phyloP scores from a whole-genome alignment of 768 basidiomycete genomes.

The Melanogaster broomeanus region DNA sequence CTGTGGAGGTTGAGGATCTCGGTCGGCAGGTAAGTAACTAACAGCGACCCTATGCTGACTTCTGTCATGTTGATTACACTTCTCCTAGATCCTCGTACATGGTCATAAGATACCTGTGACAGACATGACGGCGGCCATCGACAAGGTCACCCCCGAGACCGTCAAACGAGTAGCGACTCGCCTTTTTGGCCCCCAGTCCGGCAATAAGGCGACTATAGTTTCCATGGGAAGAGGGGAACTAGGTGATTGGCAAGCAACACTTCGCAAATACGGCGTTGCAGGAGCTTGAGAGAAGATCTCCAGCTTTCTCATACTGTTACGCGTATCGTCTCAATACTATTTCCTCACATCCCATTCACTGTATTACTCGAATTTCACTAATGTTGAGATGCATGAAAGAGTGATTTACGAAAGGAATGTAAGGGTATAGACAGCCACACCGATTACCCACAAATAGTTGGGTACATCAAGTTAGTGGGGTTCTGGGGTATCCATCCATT shows the following conservation, averaged over 20 bases:
- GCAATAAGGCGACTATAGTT: conserved; percentile 75
- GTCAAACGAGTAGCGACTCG: conserved; percentile 75
- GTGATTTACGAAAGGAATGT: background rate
- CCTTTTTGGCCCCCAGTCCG: conserved; percentile 66
- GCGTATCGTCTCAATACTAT: background rate
- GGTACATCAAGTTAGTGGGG: conserved; percentile 52
- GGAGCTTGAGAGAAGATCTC: conserved; percentile 15
- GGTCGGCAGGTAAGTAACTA: conserved; percentile 76
- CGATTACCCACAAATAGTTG: conserved; percentile 56
- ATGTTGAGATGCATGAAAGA: background rate
- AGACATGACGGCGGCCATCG: conserved; percentile 90
- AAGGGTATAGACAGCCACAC: background rate
- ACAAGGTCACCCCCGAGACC: conserved; percentile 68
- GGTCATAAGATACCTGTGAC: conserved; percentile 81
- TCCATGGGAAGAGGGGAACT: conserved; percentile 83
- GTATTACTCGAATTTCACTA: background rate
- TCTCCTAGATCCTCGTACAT: conserved; percentile 74
- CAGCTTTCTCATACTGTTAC: background rate
- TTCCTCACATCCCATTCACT: background rate
- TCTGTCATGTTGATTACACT: conserved; percentile 1
- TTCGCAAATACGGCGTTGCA: conserved; percentile 71
- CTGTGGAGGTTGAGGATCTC: conserved; percentile 85
- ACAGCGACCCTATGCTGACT: background rate
- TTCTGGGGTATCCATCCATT: conserved; percentile 83
- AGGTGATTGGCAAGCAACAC: conserved; percentile 60